Evolutionary conservation across 2,329 filamentous ascomycete genomes (phyloP).

Genomic region (Phialophora expanda): DNA sequence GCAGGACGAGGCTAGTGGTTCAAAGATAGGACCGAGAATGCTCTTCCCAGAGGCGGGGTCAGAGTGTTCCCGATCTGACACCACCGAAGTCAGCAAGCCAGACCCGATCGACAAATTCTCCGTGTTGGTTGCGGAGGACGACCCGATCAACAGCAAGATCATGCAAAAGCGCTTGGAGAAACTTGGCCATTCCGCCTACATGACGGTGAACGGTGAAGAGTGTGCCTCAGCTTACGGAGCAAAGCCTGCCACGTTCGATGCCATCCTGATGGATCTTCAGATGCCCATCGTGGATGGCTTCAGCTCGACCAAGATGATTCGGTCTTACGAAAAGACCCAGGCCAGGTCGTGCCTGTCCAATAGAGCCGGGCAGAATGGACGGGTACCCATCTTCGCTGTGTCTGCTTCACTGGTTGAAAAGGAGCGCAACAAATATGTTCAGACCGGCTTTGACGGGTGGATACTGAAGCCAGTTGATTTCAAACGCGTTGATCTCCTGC

Average conservation of each 20-base stretch:
- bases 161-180: constrained; percentile 80
- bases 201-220: constrained; percentile 83
- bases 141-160: constrained; percentile 84
- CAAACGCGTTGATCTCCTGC: constrained; percentile 69
- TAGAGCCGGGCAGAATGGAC: constrained; percentile 64
- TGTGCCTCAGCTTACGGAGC: constrained; percentile 75
- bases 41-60: constrained; percentile 29
- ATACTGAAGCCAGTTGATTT: constrained; percentile 89
- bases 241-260: constrained; percentile 68
- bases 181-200: constrained; percentile 70
- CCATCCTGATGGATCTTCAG: constrained; percentile 91
- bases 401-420: constrained; percentile 80
- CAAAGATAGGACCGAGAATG: constrained; percentile 19
- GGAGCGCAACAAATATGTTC: constrained; percentile 70
- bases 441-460: constrained; percentile 87
- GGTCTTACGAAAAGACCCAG: constrained; percentile 68
- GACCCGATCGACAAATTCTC: constrained; percentile 54
- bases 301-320: constrained; percentile 80
- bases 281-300: constrained; percentile 93
- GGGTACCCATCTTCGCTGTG: constrained; percentile 82
- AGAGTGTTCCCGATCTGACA: constrained; percentile 20
- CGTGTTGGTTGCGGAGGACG: constrained; percentile 83
- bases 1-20: constrained; percentile 16
- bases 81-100: constrained; percentile 16
- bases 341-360: constrained; percentile 60